Evolutionary conservation across 306 rosid species (phyloP), one percentile per base, ranked within the genome.

Genomic region (Cicer yamashitae): DNA sequence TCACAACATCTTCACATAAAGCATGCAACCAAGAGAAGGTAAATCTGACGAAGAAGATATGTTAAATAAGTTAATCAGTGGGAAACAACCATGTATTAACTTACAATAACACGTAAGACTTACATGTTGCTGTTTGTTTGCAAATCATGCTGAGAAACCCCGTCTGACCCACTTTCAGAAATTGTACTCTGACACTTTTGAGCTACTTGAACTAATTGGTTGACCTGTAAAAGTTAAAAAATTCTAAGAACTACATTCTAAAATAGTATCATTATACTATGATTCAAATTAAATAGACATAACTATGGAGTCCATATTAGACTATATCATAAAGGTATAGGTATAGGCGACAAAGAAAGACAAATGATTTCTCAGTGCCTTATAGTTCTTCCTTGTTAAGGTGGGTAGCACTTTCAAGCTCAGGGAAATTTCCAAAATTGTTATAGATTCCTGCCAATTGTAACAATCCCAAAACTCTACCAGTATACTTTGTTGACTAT

Each of bases 81-180:
- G 52, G 54, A 17, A 60, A 67, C 6, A 80, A 60, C n/a, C 45
- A 40, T 54, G 53, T 34, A 64, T 46, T 57, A 34, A 89, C 98
- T 89, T 30, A 30, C 37, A 30, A 30, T 30, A 30, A 30, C 37
- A 30, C 3, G 37, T 30, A 30, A 30, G 4, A 30, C 37, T 30
- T 87, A 96, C 99, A 89, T 88, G 75, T 88, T 92, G 89, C 99
- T 90, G 81, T 92, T 96, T 60, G 98, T 48, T 84, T 89, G 96
- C 52, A 96, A 80, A 65, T 92, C 99, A 84, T 88, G 93, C 87
- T 87, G 97, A 82, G 99, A 92, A 79, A 90, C 81, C 71, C 97
- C 96, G 46, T 92, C 98, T 17, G 92, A 72, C 65, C 99, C 99
- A 83, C 96, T 86, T 86, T 96, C 98, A 77, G 96, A 81, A 62